These are phyloP conservation scores for Mentha longifolia DNA, from an alignment of 257 asterid genomes.

Conservation along the genomic window DNA sequence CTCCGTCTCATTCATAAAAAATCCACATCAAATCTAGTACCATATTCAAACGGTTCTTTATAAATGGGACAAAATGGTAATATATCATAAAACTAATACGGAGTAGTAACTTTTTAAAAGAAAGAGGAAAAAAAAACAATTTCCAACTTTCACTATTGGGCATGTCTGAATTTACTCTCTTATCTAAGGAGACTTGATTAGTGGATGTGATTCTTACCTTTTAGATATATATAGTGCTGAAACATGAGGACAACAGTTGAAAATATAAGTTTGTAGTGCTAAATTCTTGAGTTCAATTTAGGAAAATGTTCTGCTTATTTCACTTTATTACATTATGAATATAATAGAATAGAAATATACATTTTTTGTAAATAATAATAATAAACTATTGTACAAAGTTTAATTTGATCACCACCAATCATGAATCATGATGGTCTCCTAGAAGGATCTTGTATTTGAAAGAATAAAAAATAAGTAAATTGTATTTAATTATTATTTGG, in stretches of 20 bases:
- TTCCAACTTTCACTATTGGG: too few species aligned
- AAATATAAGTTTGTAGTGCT: not conserved
- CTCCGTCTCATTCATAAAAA: too few species aligned
- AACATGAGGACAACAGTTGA: constrained; percentile 14
- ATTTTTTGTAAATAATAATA: too few species aligned
- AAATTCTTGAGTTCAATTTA: constrained; percentile 6
- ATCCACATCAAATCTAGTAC: too few species aligned
- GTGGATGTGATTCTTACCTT: constrained; percentile 11
- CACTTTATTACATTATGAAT: constrained; percentile 4
- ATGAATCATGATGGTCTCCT: too few species aligned
- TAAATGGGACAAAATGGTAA: too few species aligned
- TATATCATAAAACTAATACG: too few species aligned
- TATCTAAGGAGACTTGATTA: not conserved
- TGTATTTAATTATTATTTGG: not conserved
- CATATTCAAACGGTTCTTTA: too few species aligned
- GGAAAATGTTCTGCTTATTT: constrained; percentile 13
- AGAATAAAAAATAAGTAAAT: not conserved
- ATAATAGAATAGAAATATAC: not conserved
- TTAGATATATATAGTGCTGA: constrained; percentile 2
- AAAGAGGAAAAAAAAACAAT: too few species aligned
- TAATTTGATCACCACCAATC: too few species aligned
- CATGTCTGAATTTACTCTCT: not conserved
- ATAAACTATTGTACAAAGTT: too few species aligned
- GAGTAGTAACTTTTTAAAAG: too few species aligned
- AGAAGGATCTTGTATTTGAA: not conserved